Base-by-base conservation (phyloP, 78 protist species). In the Diacronema lutheri region DNA sequence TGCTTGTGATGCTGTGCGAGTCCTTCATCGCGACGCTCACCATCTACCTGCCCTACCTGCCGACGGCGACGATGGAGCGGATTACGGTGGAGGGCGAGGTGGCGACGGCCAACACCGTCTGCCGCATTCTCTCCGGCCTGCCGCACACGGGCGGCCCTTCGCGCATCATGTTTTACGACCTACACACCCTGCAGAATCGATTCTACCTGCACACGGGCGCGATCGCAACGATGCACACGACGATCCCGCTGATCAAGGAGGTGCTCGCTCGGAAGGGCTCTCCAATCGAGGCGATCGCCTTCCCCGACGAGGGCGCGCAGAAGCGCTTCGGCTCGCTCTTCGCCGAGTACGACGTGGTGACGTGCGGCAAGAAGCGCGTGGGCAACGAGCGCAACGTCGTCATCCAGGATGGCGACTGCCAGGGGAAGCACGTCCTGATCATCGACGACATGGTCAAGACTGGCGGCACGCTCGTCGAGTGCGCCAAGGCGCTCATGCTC, bases 291-390 rank as follows among this genome's bases (percentile, higher is more conserved):
- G 72, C 44, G 13, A 16, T 90, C 5, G 82, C 73, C 37, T 90
- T 90, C 50, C 93, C 93, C n/a, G 93, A 90, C 74, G 91, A 88
- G 31, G 93, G 93, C 5, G 90, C 93, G 33, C 19, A 6, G 20
- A 90, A 90, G 88, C 78, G 93, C 23, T 90, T 90, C 74, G 23
- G 81, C 38, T 6, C 25, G 12, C 35, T 25, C 23, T 38, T 73
- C 26, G 25, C 44, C 29, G 29, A 26, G 60, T 25, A 16, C n/a
- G 21, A 4, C 21, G 5, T 41, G 21, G 50, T 71, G 35, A 26
- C 25, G 19, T 71, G 21, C 25, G 50, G 44, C 19, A 16, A 71
- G 50, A 25, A 26, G 33, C 69, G 90, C 33, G 87, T 62, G 14
- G 87, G 82, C n/a, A 80, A 82, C 81, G 0, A 26, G 81, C 90